Evolutionary conservation across 2,329 filamentous ascomycete genomes (phyloP).

Genomic region (Hypoxylon sp.): DNA sequence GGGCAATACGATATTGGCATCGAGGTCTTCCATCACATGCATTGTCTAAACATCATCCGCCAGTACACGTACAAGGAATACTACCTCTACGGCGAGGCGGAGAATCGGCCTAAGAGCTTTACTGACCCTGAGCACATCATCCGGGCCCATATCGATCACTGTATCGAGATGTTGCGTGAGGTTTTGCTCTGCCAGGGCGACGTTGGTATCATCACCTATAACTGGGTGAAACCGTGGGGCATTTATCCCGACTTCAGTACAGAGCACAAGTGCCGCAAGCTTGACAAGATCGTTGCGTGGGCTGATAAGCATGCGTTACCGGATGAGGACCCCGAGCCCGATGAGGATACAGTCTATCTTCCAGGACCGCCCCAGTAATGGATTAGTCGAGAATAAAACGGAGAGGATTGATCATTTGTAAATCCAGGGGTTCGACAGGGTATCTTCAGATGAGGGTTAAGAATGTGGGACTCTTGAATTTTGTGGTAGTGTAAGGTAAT

Average conservation of each 20-base stretch:
- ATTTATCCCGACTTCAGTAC: conserved; percentile 28
- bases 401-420: neutral
- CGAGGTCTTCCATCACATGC: conserved; percentile 30
- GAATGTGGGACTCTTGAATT: neutral
- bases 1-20: conserved; percentile 22
- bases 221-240: conserved; percentile 28
- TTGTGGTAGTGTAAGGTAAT: neutral
- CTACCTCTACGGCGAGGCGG: conserved; percentile 4
- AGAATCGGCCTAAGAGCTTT: conserved; percentile 15
- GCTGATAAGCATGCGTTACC: conserved; percentile 24
- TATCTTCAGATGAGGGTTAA: neutral
- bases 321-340: conserved; percentile 19
- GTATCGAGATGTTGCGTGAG: conserved; percentile 26
- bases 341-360: conserved; percentile 24
- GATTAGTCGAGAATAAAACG: neutral
- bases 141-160: conserved; percentile 23
- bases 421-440: neutral
- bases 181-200: conserved; percentile 18
- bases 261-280: conserved; percentile 23
- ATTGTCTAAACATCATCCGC: conserved; percentile 29
- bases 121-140: conserved; percentile 14
- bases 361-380: conserved; percentile 22
- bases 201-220: conserved; percentile 30
- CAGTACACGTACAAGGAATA: conserved; percentile 28
- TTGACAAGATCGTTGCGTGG: conserved; percentile 29